Percentiles rank a stretch among this genome's conserved stretches.
phyloP scores from a whole-genome alignment of 2,329 filamentous ascomycete species.

The Fusarium sp. region DNA sequence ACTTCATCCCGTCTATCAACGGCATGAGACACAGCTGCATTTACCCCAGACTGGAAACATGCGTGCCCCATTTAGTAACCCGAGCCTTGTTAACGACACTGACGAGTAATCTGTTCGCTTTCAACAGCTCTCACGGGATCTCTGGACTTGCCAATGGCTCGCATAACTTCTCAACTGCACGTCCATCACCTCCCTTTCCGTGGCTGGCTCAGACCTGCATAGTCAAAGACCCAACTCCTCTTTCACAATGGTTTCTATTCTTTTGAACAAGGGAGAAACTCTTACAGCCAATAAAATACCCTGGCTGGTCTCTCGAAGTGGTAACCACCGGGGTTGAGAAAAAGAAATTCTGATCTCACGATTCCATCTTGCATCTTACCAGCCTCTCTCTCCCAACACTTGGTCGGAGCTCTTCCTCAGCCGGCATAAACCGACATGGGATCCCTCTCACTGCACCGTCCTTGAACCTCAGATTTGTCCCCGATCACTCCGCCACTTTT shows the following conservation, averaged over 20 bases:
- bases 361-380: constrained; percentile 29
- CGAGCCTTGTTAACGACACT: not conserved
- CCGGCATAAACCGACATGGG: constrained; percentile 26
- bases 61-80: not conserved
- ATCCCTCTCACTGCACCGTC: not conserved
- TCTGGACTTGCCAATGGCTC: constrained; percentile 26
- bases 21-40: constrained; percentile 11
- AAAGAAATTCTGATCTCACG: constrained; percentile 25
- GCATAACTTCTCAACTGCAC: constrained; percentile 22
- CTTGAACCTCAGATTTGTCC: constrained; percentile 10
- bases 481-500: constrained; percentile 18
- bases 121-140: not conserved
- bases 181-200: constrained; percentile 8
- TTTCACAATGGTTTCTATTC: constrained; percentile 6
- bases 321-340: constrained; percentile 4
- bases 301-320: not conserved
- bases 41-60: constrained; percentile 2
- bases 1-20: constrained; percentile 17
- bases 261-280: not conserved
- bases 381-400: constrained; percentile 5
- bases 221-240: constrained; percentile 21
- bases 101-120: constrained; percentile 1
- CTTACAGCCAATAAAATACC: not conserved
- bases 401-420: constrained; percentile 19
- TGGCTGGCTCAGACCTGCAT: constrained; percentile 37